phyloP scores from a whole-genome alignment of 306 rosid species.

The Mimosa pudica region DNA sequence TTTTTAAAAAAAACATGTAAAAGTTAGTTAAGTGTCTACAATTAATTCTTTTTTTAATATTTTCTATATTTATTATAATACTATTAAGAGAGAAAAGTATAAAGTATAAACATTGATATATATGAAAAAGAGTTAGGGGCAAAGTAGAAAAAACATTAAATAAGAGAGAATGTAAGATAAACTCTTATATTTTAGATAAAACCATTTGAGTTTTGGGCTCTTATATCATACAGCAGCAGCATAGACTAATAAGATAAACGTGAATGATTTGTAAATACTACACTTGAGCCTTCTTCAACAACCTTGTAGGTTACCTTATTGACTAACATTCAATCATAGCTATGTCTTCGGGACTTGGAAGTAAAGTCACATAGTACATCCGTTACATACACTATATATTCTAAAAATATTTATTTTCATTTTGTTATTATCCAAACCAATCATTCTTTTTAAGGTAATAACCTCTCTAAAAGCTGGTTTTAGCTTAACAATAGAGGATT shows the following conservation, averaged over 20 bases:
- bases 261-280: background rate
- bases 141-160: too few relatives aligned
- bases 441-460: background rate
- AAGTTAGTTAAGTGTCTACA: too few relatives aligned
- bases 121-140: too few relatives aligned
- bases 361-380: slow-evolving; percentile 45
- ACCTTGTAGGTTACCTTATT: background rate
- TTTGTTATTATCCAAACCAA: background rate
- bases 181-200: too few relatives aligned
- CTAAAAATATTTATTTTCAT: slow-evolving; percentile 10
- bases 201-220: too few relatives aligned
- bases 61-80: too few relatives aligned
- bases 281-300: background rate
- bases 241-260: background rate
- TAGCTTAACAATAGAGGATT: slow-evolving; percentile 35
- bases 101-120: too few relatives aligned
- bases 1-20: too few relatives aligned
- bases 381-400: slow-evolving; percentile 32
- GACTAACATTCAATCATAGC: slow-evolving; percentile 6
- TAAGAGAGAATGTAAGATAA: too few relatives aligned
- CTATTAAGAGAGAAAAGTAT: too few relatives aligned
- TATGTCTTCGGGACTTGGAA: slow-evolving; percentile 49
- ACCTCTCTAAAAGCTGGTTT: slow-evolving; percentile 21
- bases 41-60: too few relatives aligned
- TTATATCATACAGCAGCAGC: too few relatives aligned